These are phyloP conservation scores for Coriolopsis trogii DNA, from an alignment of 1,284 basidiomycete species.

Conservation along the genomic window DNA sequence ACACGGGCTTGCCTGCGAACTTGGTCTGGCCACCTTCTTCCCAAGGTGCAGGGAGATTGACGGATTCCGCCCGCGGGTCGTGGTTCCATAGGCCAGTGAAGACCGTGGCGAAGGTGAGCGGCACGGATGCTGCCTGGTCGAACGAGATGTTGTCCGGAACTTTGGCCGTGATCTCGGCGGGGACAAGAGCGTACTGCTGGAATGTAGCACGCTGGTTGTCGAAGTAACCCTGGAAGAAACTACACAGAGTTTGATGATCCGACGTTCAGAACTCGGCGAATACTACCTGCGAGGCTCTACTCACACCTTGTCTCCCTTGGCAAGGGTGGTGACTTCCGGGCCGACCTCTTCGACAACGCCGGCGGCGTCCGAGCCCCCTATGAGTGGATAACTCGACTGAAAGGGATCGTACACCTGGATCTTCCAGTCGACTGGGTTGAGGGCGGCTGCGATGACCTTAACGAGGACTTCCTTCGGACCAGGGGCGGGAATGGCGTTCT, in stretches of 20 bases:
- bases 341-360: slow-evolving; percentile 53
- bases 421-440: slow-evolving; percentile 45
- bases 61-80: slow-evolving; percentile 13
- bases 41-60: slow-evolving; percentile 29
- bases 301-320: slow-evolving; percentile 53
- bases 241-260: slow-evolving; percentile 1
- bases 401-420: slow-evolving; percentile 33
- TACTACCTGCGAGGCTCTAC: neutral
- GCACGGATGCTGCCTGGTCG: slow-evolving; percentile 36
- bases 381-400: slow-evolving; percentile 36
- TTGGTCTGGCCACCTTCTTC: slow-evolving; percentile 25
- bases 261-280: too few species aligned
- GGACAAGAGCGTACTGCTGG: slow-evolving; percentile 4
- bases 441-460: slow-evolving; percentile 35
- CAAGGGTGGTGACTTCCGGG: slow-evolving; percentile 41
- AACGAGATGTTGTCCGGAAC: slow-evolving; percentile 31
- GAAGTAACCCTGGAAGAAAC: slow-evolving; percentile 29
- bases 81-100: slow-evolving; percentile 31
- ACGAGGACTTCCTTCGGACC: slow-evolving; percentile 37
- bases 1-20: slow-evolving; percentile 31
- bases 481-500: slow-evolving; percentile 9
- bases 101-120: slow-evolving; percentile 33
- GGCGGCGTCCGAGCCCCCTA: slow-evolving; percentile 51
- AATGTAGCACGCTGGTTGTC: slow-evolving; percentile 3
- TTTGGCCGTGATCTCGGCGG: slow-evolving; percentile 4